These are phyloP conservation scores for Crucibulum parvulum DNA, from an alignment of 1,284 basidiomycete genomes.

Conservation along the genomic window DNA sequence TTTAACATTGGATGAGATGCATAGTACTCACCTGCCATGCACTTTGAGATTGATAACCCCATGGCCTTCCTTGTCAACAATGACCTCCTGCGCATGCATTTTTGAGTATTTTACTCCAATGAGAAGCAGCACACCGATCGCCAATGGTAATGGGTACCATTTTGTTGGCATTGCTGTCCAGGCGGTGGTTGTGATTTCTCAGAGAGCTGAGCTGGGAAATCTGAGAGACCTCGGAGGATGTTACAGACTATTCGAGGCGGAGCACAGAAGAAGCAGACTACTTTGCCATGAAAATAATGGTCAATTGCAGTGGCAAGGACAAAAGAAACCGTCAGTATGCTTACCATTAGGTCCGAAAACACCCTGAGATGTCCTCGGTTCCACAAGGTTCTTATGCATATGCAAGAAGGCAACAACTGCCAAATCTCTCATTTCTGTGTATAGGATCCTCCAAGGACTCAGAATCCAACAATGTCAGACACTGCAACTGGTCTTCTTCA, in stretches of 20 bases:
- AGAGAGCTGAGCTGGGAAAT: not conserved
- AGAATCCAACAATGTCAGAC: slow-evolving; percentile 51
- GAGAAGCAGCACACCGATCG: slow-evolving; percentile 88
- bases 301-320: not conserved
- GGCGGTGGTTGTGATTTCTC: slow-evolving; percentile 19
- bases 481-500: slow-evolving; percentile 53
- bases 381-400: slow-evolving; percentile 77
- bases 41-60: slow-evolving; percentile 84
- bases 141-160: slow-evolving; percentile 96
- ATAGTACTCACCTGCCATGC: slow-evolving; percentile 84
- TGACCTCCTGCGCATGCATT: slow-evolving; percentile 64
- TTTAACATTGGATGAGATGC: not conserved
- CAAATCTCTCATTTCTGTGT: slow-evolving; percentile 51
- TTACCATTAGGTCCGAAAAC: slow-evolving; percentile 88
- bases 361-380: slow-evolving; percentile 83
- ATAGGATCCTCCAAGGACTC: slow-evolving; percentile 50
- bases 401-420: slow-evolving; percentile 61
- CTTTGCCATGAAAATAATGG: slow-evolving; percentile 55
- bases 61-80: slow-evolving; percentile 76
- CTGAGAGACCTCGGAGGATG: slow-evolving; percentile 32
- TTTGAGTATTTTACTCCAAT: slow-evolving; percentile 83
- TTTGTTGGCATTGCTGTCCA: slow-evolving; percentile 91
- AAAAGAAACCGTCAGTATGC: not conserved
- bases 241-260: slow-evolving; percentile 74
- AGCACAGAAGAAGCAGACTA: slow-evolving; percentile 86